A percentile compares a stretch with the other conserved stretches of the same genome.
Evolutionary conservation across 768 basidiomycete genomes (phyloP).

Genomic region (Naematelia aurantialba): DNA sequence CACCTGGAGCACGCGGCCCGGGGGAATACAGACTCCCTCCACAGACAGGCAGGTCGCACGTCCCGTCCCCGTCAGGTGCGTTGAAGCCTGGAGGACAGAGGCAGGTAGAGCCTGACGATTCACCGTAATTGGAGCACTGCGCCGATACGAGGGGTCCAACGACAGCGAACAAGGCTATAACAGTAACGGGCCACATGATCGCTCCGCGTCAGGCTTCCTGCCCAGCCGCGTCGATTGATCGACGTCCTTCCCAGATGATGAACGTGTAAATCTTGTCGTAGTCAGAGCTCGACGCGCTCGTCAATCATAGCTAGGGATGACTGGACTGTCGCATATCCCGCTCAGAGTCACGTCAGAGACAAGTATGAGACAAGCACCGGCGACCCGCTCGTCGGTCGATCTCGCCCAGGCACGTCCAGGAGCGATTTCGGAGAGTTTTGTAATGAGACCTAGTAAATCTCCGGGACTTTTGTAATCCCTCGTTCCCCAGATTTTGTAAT

Average conservation of each 20-base stretch:
- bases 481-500: too few relatives aligned
- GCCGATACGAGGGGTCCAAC: neutral
- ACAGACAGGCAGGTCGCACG: conserved; percentile 58
- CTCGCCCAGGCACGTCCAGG: too few relatives aligned
- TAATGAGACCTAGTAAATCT: too few relatives aligned
- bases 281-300: neutral
- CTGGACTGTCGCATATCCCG: too few relatives aligned
- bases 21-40: conserved; percentile 68
- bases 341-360: too few relatives aligned
- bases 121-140: conserved; percentile 67
- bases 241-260: neutral
- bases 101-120: conserved; percentile 59
- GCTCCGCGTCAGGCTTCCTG: neutral
- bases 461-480: too few relatives aligned
- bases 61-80: conserved; percentile 12
- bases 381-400: too few relatives aligned
- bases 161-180: neutral
- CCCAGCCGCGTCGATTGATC: neutral
- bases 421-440: too few relatives aligned
- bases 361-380: too few relatives aligned
- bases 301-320: neutral
- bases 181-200: neutral
- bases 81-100: conserved; percentile 73
- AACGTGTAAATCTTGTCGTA: neutral
- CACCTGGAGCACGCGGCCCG: conserved; percentile 58